Evolutionary conservation across 1,139 yeast species (phyloP).

Genomic region (Saccharomyces hybrid): DNA sequence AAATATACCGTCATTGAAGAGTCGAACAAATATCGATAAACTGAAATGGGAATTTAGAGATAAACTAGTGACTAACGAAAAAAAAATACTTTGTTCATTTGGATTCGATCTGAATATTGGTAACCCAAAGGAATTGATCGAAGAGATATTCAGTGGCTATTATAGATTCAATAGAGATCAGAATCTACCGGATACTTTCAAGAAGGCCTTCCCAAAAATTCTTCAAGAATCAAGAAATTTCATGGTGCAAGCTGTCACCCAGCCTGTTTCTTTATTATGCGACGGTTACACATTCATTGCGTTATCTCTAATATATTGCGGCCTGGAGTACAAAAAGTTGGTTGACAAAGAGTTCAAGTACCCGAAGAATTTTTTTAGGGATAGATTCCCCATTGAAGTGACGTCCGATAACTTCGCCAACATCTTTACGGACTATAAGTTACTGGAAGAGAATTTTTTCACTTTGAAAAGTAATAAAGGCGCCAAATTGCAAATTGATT

Average conservation of each 20-base stretch:
- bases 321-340: constrained; percentile 25
- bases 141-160: constrained; percentile 31
- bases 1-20: constrained; percentile 20
- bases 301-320: constrained; percentile 27
- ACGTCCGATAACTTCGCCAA: constrained; percentile 20
- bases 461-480: constrained; percentile 32
- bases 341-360: constrained; percentile 24
- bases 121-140: constrained; percentile 32
- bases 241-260: constrained; percentile 32
- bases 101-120: constrained; percentile 31
- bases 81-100: constrained; percentile 26
- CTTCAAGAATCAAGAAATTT: constrained; percentile 30
- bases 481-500: constrained; percentile 24
- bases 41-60: constrained; percentile 33
- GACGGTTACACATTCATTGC: constrained; percentile 30
- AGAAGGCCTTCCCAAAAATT: constrained; percentile 26
- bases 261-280: constrained; percentile 31
- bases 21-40: constrained; percentile 28
- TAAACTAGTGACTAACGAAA: constrained; percentile 29
- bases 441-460: constrained; percentile 30
- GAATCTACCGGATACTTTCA: constrained; percentile 24
- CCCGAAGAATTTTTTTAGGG: constrained; percentile 27
- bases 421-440: constrained; percentile 26
- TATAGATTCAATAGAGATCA: constrained; percentile 29
- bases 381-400: constrained; percentile 23